Percentiles rank a stretch among this genome's conserved stretches.
Evolutionary conservation across 768 basidiomycete genomes (phyloP).

Genomic region (Butyriboletus loyo): DNA sequence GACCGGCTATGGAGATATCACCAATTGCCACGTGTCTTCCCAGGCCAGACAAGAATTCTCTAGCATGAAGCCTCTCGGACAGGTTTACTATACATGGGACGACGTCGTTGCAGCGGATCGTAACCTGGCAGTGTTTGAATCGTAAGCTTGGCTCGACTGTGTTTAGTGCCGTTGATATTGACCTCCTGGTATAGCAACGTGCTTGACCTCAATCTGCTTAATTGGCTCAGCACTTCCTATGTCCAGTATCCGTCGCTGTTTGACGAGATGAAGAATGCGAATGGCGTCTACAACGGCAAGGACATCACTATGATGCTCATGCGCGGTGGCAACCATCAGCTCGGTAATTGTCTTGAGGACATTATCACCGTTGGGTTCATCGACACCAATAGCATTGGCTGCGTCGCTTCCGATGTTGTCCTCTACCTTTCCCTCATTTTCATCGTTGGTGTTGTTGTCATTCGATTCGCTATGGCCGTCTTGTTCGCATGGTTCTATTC

Average conservation of each 20-base stretch:
- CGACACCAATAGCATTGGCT: constrained; percentile 92
- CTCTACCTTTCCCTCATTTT: constrained; percentile 94
- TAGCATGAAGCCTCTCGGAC: constrained; percentile 58
- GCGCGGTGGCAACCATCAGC: constrained; percentile 61
- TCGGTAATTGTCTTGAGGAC: constrained; percentile 85
- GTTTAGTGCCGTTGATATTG: constrained; percentile 1
- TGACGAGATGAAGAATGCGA: constrained; percentile 65
- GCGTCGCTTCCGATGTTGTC: constrained; percentile 92
- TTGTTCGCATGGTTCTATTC: constrained; percentile 98
- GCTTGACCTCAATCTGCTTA: constrained; percentile 82
- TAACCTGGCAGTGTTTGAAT: constrained; percentile 92
- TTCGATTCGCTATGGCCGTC: constrained; percentile 95
- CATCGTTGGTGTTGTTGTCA: constrained; percentile 94
- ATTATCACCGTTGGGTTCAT: constrained; percentile 88
- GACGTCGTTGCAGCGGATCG: constrained; percentile 65
- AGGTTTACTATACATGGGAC: constrained; percentile 94
- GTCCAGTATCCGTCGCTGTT: constrained; percentile 84
- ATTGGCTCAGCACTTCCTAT: constrained; percentile 78
- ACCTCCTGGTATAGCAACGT: constrained; percentile 53
- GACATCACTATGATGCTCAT: constrained; percentile 87
- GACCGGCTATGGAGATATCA: constrained; percentile 60
- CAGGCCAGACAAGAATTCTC: constrained; percentile 52
- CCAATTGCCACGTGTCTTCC: constrained; percentile 69
- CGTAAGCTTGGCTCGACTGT: constrained; percentile 50
- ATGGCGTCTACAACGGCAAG: constrained; percentile 73